phyloP scores from a whole-genome alignment of 306 rosid genomes.

The Vicia sativa region DNA sequence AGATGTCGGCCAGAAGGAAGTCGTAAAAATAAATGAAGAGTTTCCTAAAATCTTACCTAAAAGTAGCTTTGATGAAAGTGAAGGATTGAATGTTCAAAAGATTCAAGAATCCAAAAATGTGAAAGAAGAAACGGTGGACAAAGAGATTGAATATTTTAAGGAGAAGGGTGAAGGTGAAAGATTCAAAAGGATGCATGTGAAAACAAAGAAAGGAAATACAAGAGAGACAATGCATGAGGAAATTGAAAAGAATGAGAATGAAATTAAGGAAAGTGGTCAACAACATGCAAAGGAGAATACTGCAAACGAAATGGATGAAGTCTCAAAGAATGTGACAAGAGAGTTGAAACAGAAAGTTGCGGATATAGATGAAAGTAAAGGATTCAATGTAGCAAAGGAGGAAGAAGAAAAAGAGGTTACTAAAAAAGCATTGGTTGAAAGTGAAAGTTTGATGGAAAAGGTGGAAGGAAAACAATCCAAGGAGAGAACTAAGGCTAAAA shows the following conservation, averaged over 20 bases:
- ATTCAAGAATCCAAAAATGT: conserved; percentile 1
- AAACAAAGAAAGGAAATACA: conserved; percentile 14
- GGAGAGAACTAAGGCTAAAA: not conserved
- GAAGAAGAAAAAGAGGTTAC: conserved; percentile 15
- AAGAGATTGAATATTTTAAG: conserved; percentile 7
- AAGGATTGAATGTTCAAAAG: conserved; percentile 8
- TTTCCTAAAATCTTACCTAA: conserved; percentile 24
- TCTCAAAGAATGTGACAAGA: not conserved
- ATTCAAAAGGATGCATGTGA: conserved; percentile 1
- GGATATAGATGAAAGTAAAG: not conserved
- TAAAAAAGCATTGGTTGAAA: conserved; percentile 20
- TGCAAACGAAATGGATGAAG: conserved; percentile 11
- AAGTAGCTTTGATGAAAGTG: not conserved
- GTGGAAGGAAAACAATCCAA: conserved; percentile 16
- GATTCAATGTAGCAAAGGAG: not conserved
- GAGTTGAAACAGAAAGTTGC: not conserved
- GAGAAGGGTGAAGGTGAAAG: conserved; percentile 12
- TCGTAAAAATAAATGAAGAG: conserved; percentile 14
- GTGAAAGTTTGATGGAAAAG: conserved; percentile 14
- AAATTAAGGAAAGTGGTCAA: not conserved
- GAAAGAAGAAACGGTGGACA: conserved; percentile 1
- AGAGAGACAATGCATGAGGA: conserved; percentile 7
- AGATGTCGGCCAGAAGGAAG: not conserved
- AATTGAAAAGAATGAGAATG: conserved; percentile 11
- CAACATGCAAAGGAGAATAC: not conserved